Percentiles rank a stretch among this genome's conserved stretches.
phyloP scores from a whole-genome alignment of 139 green algal species.

The Chloropicon primus region DNA sequence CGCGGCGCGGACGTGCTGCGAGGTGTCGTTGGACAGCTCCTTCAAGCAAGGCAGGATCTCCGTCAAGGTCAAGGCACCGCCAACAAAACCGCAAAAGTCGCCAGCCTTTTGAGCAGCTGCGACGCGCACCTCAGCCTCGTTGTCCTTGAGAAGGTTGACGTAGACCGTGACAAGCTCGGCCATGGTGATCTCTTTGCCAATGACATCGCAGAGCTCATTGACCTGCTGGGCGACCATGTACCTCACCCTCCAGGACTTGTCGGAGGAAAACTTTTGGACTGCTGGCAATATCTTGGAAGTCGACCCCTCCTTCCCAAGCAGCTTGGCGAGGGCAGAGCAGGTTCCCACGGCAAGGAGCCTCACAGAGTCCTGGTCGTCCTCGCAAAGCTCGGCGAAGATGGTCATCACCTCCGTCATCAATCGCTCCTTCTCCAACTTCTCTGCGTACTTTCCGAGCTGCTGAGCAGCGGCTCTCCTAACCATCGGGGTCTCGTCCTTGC shows the following conservation, averaged over 20 bases:
- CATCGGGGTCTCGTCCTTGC: conserved; percentile 97
- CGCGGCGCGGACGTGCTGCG: conserved; percentile 82
- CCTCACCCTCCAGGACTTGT: conserved; percentile 97
- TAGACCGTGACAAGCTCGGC: conserved; percentile 75
- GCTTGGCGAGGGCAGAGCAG: conserved; percentile 64
- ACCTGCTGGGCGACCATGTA: conserved; percentile 92
- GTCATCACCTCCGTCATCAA: conserved; percentile 71
- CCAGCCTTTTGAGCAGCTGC: conserved; percentile 69
- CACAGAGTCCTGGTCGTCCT: conserved; percentile 95
- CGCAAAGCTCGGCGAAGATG: conserved; percentile 73
- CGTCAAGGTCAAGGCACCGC: conserved; percentile 1
- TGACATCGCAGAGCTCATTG: conserved; percentile 59
- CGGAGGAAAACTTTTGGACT: conserved; percentile 74
- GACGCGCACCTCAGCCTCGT: conserved; percentile 65
- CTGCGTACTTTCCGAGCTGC: conserved; percentile 72
- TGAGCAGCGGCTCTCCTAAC: conserved; percentile 77
- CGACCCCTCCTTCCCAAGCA: conserved; percentile 58
- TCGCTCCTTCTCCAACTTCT: conserved; percentile 52
- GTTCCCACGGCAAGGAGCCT: conserved; percentile 85
- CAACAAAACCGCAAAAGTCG: conserved; percentile 37
- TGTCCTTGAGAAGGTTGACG: conserved; percentile 55
- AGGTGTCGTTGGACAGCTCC: conserved; percentile 66
- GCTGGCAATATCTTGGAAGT: conserved; percentile 60
- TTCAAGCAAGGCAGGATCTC: conserved; percentile 69
- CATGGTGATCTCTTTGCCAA: conserved; percentile 54